Evolutionary conservation across 495 filamentous ascomycete genomes (phyloP).

Genomic region (Neurospora cerealis): DNA sequence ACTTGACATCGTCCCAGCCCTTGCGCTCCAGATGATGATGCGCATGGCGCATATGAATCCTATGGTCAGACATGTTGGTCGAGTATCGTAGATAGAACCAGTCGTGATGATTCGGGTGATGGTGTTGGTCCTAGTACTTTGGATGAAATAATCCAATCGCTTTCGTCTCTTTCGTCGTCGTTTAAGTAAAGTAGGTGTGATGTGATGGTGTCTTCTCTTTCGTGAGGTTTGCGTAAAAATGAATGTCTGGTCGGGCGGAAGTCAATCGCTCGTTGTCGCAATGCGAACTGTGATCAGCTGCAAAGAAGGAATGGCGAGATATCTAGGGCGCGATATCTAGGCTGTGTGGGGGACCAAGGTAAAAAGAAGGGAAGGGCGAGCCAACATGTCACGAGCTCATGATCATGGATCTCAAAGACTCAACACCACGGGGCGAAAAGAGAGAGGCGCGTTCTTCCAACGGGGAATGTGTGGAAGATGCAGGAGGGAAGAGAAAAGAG

Average conservation of each 20-base stretch:
- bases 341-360: neutral
- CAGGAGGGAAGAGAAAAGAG: conserved; percentile 4
- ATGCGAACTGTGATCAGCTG: neutral
- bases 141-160: neutral
- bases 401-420: conserved; percentile 6
- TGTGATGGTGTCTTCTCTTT: neutral
- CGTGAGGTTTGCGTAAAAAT: neutral
- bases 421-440: conserved; percentile 6
- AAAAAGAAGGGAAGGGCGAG: conserved; percentile 9
- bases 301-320: neutral
- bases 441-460: neutral
- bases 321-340: neutral
- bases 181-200: neutral
- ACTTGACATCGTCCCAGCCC: neutral
- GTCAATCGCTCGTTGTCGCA: neutral
- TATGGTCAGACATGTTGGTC: neutral
- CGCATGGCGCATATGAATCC: neutral
- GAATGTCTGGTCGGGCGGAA: neutral
- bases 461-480: conserved; percentile 1
- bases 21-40: neutral
- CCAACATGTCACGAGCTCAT: conserved; percentile 7
- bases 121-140: neutral
- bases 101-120: neutral
- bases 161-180: neutral
- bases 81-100: neutral